phyloP scores from a whole-genome alignment of 495 filamentous ascomycete genomes.

The Penicillium macrosclerotiorum region DNA sequence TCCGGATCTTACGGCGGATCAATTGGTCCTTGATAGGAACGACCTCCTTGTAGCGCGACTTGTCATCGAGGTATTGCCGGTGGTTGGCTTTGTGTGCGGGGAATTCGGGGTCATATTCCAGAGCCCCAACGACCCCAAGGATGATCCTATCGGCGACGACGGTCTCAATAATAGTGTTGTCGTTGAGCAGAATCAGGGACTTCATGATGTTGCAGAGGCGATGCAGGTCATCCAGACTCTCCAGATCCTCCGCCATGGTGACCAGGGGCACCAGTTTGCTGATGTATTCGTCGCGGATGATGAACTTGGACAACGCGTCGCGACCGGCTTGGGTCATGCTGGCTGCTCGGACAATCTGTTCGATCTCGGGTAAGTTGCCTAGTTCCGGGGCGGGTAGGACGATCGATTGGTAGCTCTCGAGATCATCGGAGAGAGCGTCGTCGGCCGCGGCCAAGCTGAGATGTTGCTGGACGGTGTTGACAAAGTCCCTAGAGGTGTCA shows the following conservation, averaged over 20 bases:
- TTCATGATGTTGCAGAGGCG: conserved; percentile 98
- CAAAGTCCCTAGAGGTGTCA: conserved; percentile 96
- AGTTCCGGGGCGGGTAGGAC: conserved; percentile 76
- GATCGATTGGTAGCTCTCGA: conserved; percentile 67
- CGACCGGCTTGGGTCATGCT: conserved; percentile 72
- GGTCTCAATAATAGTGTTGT: conserved; percentile 88
- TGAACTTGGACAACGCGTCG: conserved; percentile 84
- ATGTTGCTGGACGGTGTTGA: conserved; percentile 76
- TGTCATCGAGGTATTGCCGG: conserved; percentile 84
- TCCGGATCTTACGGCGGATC: conserved; percentile 88
- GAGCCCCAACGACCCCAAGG: conserved; percentile 88
- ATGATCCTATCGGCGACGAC: conserved; percentile 88
- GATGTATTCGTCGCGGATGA: conserved; percentile 84
- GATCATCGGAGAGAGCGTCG: conserved; percentile 88
- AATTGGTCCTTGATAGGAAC: conserved; percentile 80
- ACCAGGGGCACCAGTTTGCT: conserved; percentile 82
- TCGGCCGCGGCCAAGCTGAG: conserved; percentile 55
- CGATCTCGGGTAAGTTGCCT: conserved; percentile 76
- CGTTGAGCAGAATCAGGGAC: conserved; percentile 88
- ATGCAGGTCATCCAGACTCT: conserved; percentile 82
- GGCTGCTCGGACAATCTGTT: conserved; percentile 72
- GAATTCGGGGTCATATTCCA: conserved; percentile 98
- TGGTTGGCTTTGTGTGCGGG: conserved; percentile 99
- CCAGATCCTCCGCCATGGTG: conserved; percentile 82
- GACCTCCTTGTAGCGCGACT: conserved; percentile 92